Evolutionary conservation across 1,284 basidiomycete species (phyloP).

Genomic region (Ustilago shanxiensis): DNA sequence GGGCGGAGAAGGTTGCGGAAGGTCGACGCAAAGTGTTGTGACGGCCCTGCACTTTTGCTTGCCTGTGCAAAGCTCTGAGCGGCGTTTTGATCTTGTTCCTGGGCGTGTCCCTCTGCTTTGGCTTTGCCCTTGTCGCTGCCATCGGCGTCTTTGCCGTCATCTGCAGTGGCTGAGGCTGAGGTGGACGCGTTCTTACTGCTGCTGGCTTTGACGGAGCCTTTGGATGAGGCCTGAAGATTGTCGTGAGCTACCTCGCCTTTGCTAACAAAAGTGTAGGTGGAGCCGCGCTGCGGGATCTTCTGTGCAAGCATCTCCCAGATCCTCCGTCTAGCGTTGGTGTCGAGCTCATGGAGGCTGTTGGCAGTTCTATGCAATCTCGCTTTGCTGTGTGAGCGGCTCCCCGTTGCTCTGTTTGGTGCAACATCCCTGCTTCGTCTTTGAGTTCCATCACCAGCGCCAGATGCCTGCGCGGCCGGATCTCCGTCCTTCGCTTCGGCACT

Average conservation of each 20-base stretch:
- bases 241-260: slow-evolving; percentile 51
- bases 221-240: slow-evolving; percentile 35
- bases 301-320: slow-evolving; percentile 54
- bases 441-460: slow-evolving; percentile 1
- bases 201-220: slow-evolving; percentile 11
- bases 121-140: not conserved
- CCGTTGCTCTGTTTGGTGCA: not conserved
- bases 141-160: not conserved
- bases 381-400: slow-evolving; percentile 34
- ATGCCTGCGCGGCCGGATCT: not conserved
- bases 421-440: slow-evolving; percentile 26
- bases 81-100: not conserved
- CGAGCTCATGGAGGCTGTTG: slow-evolving; percentile 42
- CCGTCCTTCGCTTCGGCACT: not conserved
- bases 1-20: slow-evolving; percentile 48
- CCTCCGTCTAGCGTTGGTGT: slow-evolving; percentile 34
- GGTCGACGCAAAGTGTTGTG: slow-evolving; percentile 42
- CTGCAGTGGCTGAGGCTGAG: not conserved
- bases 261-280: slow-evolving; percentile 52
- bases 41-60: slow-evolving; percentile 17
- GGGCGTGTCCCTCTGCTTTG: slow-evolving; percentile 4
- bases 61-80: slow-evolving; percentile 5
- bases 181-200: slow-evolving; percentile 14
- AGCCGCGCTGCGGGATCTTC: slow-evolving; percentile 52
- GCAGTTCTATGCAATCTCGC: slow-evolving; percentile 22